Percentiles rank a stretch among this genome's conserved stretches.
These are phyloP conservation scores for Curvularia verruculosa DNA, from an alignment of 2,329 filamentous ascomycete species.

Conservation along the genomic window DNA sequence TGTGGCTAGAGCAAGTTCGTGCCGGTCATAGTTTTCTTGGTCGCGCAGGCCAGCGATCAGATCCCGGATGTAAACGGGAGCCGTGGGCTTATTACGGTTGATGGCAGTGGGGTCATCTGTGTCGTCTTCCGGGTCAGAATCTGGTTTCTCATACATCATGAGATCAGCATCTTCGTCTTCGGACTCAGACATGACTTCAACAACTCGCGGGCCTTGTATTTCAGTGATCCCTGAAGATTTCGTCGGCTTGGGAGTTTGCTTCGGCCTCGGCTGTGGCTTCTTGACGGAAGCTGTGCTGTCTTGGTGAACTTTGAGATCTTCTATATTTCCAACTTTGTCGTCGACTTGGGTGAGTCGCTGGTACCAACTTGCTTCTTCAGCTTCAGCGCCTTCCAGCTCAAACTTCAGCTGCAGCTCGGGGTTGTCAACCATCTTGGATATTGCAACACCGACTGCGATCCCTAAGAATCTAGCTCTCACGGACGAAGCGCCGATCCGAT, in stretches of 20 bases:
- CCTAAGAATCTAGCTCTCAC: slow-evolving; percentile 79
- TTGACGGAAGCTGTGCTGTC: not conserved
- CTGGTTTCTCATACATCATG: slow-evolving; percentile 80
- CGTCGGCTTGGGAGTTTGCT: slow-evolving; percentile 12
- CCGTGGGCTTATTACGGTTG: slow-evolving; percentile 78
- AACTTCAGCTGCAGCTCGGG: slow-evolving; percentile 79
- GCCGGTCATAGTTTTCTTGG: slow-evolving; percentile 81
- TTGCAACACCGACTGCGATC: slow-evolving; percentile 81
- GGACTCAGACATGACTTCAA: slow-evolving; percentile 60
- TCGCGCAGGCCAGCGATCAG: slow-evolving; percentile 80
- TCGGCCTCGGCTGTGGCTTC: slow-evolving; percentile 11
- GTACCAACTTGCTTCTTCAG: slow-evolving; percentile 76
- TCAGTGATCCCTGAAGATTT: slow-evolving; percentile 28
- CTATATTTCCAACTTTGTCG: slow-evolving; percentile 64
- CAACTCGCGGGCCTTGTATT: slow-evolving; percentile 52
- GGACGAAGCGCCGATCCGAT: slow-evolving; percentile 79
- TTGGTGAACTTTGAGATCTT: slow-evolving; percentile 21
- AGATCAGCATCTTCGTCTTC: slow-evolving; percentile 66
- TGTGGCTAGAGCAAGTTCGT: slow-evolving; percentile 77
- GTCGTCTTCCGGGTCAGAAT: slow-evolving; percentile 87
- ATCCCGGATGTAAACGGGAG: slow-evolving; percentile 90
- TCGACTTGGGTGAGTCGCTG: slow-evolving; percentile 66
- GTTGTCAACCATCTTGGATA: slow-evolving; percentile 68
- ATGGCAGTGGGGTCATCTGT: slow-evolving; percentile 91
- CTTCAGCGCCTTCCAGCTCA: slow-evolving; percentile 77